Evolutionary conservation across 2,329 filamentous ascomycete species (phyloP).

Genomic region (Neoscytalidium dimidiatum): DNA sequence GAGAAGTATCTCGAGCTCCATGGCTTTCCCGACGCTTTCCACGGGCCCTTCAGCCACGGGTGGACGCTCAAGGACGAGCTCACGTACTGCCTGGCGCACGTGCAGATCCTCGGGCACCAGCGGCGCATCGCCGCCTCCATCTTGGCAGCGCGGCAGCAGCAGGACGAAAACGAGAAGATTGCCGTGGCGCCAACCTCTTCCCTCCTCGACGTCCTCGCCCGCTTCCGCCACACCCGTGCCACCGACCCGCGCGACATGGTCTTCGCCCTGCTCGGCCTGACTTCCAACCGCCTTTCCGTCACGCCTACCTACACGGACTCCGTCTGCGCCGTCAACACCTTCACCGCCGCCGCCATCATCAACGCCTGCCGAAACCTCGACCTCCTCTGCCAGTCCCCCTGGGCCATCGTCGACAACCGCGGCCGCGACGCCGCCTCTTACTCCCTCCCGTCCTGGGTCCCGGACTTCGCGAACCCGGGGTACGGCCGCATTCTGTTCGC

Average conservation of each 20-base stretch:
- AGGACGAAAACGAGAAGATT: not conserved
- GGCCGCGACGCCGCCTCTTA: constrained; percentile 3
- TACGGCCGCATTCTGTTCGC: not conserved
- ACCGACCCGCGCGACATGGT: constrained; percentile 14
- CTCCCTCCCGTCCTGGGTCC: constrained; percentile 32
- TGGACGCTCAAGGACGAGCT: not conserved
- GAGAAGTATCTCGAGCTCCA: not conserved
- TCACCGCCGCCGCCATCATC: constrained; percentile 25
- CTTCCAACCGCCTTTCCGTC: constrained; percentile 23
- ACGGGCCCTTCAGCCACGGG: not conserved
- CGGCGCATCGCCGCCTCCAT: not conserved
- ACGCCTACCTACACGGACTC: constrained; percentile 28
- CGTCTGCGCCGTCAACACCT: constrained; percentile 27
- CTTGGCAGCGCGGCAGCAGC: not conserved
- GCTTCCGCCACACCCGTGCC: constrained; percentile 28
- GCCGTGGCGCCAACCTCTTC: not conserved
- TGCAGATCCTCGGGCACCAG: not conserved
- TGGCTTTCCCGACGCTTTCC: constrained; percentile 3
- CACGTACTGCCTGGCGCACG: not conserved
- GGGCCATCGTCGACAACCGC: not conserved
- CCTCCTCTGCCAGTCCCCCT: constrained; percentile 24
- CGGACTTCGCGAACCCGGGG: constrained; percentile 24
- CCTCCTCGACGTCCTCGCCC: constrained; percentile 28
- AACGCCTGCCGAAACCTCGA: constrained; percentile 25
- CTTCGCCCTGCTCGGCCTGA: constrained; percentile 17